A percentile compares a stretch with the other conserved stretches of the same genome.
Conservation (phyloP, 2,329 filamentous ascomycete genomes). For the Neonectria ditissima region DNA sequence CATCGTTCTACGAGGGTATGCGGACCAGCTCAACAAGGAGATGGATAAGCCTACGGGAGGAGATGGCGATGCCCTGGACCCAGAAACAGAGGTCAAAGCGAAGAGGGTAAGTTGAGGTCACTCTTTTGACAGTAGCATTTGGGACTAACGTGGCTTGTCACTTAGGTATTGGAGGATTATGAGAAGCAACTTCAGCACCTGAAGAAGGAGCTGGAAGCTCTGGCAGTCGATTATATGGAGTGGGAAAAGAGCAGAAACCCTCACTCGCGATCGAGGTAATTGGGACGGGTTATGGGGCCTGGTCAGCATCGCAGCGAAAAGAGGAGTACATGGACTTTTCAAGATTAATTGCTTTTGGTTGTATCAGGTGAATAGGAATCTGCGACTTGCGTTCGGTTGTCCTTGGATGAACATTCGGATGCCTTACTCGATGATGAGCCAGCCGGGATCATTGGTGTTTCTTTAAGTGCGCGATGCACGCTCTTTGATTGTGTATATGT, state of each 20-base stretch:
- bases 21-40: conserved; percentile 78
- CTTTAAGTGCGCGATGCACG: conserved; percentile 6
- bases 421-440: conserved; percentile 7
- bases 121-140: background rate
- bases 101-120: conserved; percentile 71
- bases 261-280: conserved; percentile 49
- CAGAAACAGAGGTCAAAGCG: conserved; percentile 77
- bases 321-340: conserved; percentile 24
- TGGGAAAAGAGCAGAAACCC: conserved; percentile 66
- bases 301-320: conserved; percentile 26
- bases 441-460: background rate
- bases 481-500: conserved; percentile 18
- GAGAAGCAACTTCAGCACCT: conserved; percentile 83
- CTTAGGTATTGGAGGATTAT: conserved; percentile 81
- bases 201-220: conserved; percentile 76
- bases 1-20: conserved; percentile 79
- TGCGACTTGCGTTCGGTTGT: background rate
- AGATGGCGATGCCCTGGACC: conserved; percentile 70
- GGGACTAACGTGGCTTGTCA: conserved; percentile 28
- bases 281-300: conserved; percentile 10
- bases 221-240: conserved; percentile 67
- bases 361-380: conserved; percentile 11
- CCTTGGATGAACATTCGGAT: conserved; percentile 16
- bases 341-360: conserved; percentile 20
- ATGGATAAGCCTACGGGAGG: conserved; percentile 73